phyloP scores from a whole-genome alignment of 441 rosid species.

The Daphne laureola region DNA sequence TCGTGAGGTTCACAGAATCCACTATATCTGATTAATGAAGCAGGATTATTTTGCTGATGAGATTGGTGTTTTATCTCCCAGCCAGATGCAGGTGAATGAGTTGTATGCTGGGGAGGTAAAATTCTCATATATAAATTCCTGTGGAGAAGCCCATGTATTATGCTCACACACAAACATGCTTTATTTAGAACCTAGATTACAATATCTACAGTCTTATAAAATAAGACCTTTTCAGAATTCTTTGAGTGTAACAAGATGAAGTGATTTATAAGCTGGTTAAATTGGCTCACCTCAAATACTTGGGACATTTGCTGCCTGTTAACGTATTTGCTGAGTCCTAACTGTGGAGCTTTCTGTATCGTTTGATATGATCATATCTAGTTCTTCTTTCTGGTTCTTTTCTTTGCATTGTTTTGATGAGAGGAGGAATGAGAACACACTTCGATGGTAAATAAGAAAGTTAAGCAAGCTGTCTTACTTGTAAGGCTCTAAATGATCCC shows the following conservation, averaged over 20 bases:
- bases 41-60: conserved; percentile 95
- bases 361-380: not conserved
- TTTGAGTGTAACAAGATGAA: no score
- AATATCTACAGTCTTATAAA: no score
- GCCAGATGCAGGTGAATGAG: conserved; percentile 84
- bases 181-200: no score
- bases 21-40: conserved; percentile 15
- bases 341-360: not conserved
- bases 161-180: not conserved
- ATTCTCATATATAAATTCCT: conserved; percentile 1
- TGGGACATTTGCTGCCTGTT: no score
- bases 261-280: no score
- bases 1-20: not conserved
- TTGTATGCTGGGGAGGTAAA: conserved; percentile 96
- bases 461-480: no score
- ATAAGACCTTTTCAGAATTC: no score
- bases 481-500: no score
- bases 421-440: no score
- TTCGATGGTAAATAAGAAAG: no score
- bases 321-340: no score
- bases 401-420: not conserved
- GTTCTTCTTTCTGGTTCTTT: not conserved
- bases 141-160: not conserved
- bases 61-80: conserved; percentile 91
- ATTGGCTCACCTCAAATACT: no score